Evolutionary conservation across 768 basidiomycete genomes (phyloP).

Genomic region (Amanita inopinata): DNA sequence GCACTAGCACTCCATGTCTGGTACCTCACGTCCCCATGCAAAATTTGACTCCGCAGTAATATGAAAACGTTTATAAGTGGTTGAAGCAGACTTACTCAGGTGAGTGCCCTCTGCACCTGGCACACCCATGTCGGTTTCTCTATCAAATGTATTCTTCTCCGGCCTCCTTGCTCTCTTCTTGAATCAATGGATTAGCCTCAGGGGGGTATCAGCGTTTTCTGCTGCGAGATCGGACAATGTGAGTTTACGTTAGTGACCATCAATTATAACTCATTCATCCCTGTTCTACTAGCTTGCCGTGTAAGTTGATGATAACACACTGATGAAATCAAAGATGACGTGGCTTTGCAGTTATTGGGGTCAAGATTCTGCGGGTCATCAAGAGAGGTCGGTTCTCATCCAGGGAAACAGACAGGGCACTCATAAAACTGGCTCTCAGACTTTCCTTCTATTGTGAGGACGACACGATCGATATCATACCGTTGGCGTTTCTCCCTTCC

Average conservation of each 20-base stretch:
- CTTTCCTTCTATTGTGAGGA: slow-evolving; percentile 57
- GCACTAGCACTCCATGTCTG: too few relatives aligned
- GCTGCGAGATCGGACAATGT: slow-evolving; percentile 29
- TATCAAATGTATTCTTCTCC: slow-evolving; percentile 6
- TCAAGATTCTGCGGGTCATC: slow-evolving; percentile 28
- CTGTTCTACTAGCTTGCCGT: slow-evolving; percentile 28
- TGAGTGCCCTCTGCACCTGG: not conserved
- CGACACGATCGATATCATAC: slow-evolving; percentile 50
- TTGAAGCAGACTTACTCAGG: not conserved
- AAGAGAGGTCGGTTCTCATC: slow-evolving; percentile 21
- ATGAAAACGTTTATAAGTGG: not conserved
- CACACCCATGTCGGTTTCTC: not conserved
- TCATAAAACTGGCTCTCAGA: slow-evolving; percentile 12
- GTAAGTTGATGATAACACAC: slow-evolving; percentile 21
- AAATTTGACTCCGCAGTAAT: not conserved
- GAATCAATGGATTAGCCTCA: too few relatives aligned
- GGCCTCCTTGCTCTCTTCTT: slow-evolving; percentile 12
- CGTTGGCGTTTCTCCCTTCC: slow-evolving; percentile 48
- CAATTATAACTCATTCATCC: not conserved
- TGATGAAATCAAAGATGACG: too few relatives aligned
- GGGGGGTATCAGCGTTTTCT: slow-evolving; percentile 23
- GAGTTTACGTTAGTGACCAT: too few relatives aligned
- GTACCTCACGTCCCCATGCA: too few relatives aligned
- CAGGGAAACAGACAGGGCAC: not conserved
- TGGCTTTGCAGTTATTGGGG: slow-evolving; percentile 29